Conservation (phyloP, 805 yeast genomes). For the Starmerella bacillaris region DNA sequence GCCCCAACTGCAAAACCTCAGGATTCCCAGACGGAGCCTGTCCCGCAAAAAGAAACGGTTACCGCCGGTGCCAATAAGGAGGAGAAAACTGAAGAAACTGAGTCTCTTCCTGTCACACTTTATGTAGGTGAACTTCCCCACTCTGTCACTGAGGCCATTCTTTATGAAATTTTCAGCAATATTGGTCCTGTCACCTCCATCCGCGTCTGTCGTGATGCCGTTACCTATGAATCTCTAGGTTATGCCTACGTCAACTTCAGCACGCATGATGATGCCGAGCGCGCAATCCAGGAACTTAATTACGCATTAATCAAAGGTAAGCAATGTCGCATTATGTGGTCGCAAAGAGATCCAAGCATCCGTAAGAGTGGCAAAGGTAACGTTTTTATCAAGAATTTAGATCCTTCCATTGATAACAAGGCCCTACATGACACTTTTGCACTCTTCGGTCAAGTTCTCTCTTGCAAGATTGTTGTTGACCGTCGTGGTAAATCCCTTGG, state of each 20-base stretch:
- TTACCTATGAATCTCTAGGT: conserved; percentile 90
- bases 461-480: conserved; percentile 94
- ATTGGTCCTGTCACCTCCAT: conserved; percentile 90
- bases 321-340: conserved; percentile 99
- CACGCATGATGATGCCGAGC: conserved; percentile 74
- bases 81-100: conserved; percentile 13
- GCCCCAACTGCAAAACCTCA: background rate
- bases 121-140: conserved; percentile 96
- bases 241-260: conserved; percentile 96
- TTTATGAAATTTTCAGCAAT: conserved; percentile 86
- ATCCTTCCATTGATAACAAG: conserved; percentile 96
- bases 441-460: conserved; percentile 86
- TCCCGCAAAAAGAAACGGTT: background rate
- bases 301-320: conserved; percentile 84
- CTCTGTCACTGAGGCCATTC: conserved; percentile 78
- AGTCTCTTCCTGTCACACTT: conserved; percentile 44
- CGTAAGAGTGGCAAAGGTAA: conserved; percentile 94
- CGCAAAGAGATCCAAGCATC: conserved; percentile 92
- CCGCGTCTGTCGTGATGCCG: conserved; percentile 97
- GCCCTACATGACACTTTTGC: conserved; percentile 95
- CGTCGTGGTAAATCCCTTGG: conserved; percentile 82
- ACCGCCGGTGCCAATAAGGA: background rate
- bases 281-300: conserved; percentile 89
- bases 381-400: conserved; percentile 94
- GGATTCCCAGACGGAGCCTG: background rate